Conservation (phyloP, 805 yeast genomes). For the Candida ortonii region DNA sequence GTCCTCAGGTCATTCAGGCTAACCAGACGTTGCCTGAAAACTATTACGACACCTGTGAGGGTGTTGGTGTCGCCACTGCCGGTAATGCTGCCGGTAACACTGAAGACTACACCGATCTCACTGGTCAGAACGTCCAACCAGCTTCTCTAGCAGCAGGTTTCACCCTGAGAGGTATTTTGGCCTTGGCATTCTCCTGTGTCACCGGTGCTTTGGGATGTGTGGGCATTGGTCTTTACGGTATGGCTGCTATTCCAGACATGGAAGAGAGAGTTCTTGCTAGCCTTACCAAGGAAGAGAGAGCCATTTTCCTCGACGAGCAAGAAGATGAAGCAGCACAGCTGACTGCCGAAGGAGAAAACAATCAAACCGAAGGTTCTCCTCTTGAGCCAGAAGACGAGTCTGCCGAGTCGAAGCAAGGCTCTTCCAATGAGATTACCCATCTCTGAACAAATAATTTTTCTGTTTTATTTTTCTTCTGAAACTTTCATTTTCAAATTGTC, state of each 20-base stretch:
- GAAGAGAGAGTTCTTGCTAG: conserved; percentile 61
- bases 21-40: conserved; percentile 61
- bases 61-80: conserved; percentile 45
- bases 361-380: too few species aligned
- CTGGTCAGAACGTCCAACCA: conserved; percentile 71
- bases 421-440: conserved; percentile 12
- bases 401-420: conserved; percentile 11
- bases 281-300: conserved; percentile 46
- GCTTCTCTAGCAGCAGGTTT: conserved; percentile 77
- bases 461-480: not conserved
- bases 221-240: conserved; percentile 78
- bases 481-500: too few species aligned
- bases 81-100: conserved; percentile 93
- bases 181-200: conserved; percentile 84
- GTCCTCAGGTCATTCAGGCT: conserved; percentile 66
- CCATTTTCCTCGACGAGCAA: conserved; percentile 32
- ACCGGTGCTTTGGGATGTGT: conserved; percentile 81
- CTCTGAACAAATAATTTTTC: not conserved
- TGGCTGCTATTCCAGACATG: conserved; percentile 71
- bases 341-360: too few species aligned
- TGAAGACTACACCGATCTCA: conserved; percentile 59
- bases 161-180: conserved; percentile 93
- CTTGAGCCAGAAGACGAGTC: conserved; percentile 1
- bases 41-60: conserved; percentile 59
- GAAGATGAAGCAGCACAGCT: conserved; percentile 22